Percentiles rank a stretch among this genome's conserved stretches.
phyloP scores from a whole-genome alignment of 1,284 basidiomycete species.

The Pholiota adiposa region DNA sequence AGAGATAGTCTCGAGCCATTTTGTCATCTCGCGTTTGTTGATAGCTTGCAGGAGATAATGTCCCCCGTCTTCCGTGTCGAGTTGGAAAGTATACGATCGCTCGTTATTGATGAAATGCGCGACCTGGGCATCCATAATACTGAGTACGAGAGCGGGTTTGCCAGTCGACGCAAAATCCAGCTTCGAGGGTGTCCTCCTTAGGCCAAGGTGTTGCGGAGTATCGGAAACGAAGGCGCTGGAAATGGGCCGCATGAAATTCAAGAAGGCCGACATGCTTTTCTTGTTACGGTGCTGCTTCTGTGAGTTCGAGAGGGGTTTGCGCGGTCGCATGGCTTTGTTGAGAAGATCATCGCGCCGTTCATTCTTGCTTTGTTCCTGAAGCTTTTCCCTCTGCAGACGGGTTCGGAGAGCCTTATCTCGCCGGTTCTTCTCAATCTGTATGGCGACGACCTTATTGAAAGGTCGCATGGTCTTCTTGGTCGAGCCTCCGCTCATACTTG shows the following conservation, averaged over 20 bases:
- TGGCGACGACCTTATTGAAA: conserved; percentile 63
- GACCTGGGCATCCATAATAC: conserved; percentile 71
- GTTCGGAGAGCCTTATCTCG: conserved; percentile 71
- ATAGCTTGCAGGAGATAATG: conserved; percentile 78
- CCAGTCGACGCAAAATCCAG: conserved; percentile 71
- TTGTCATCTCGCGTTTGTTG: conserved; percentile 67
- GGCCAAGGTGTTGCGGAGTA: conserved; percentile 41
- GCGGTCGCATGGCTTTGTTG: conserved; percentile 70
- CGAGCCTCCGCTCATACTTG: conserved; percentile 42
- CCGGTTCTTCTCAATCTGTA: conserved; percentile 79
- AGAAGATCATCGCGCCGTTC: conserved; percentile 77
- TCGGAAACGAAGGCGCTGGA: conserved; percentile 81
- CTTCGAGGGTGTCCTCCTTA: conserved; percentile 67
- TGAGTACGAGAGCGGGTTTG: conserved; percentile 76
- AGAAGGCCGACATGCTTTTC: conserved; percentile 82
- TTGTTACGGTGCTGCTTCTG: conserved; percentile 79
- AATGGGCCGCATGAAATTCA: conserved; percentile 84
- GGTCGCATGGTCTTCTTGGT: conserved; percentile 62
- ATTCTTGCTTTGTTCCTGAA: conserved; percentile 67
- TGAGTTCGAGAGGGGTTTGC: conserved; percentile 42
- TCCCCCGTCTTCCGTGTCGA: conserved; percentile 85
- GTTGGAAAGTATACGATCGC: conserved; percentile 78
- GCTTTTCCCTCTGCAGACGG: conserved; percentile 72
- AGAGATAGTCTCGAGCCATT: conserved; percentile 76
- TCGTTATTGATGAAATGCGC: conserved; percentile 76